Conservation (phyloP, 2,329 filamentous ascomycete genomes). For the Trichoderma pleuroti region DNA sequence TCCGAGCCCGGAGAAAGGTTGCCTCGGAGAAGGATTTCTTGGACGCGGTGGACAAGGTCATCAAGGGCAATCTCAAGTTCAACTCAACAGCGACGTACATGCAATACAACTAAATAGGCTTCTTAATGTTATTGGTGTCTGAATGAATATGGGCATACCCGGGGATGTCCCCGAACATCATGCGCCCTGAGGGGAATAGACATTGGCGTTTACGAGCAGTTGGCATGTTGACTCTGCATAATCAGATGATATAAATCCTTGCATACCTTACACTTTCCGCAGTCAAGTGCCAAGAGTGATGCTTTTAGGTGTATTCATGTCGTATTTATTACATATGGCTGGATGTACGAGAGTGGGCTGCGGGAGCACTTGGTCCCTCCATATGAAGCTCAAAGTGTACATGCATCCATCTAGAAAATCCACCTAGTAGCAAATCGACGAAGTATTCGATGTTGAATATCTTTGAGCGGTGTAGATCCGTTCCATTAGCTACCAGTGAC, state of each 20-base stretch:
- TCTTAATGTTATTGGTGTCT: slow-evolving; percentile 33
- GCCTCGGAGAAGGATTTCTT: slow-evolving; percentile 99
- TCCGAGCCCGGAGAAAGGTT: slow-evolving; percentile 90
- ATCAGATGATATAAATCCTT: not conserved
- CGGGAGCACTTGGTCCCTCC: not conserved
- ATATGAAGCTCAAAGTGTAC: not conserved
- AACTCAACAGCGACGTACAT: slow-evolving; percentile 97
- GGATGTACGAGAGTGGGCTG: not conserved
- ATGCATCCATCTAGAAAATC: not conserved
- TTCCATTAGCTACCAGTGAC: not conserved
- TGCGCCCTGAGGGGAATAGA: slow-evolving; percentile 20
- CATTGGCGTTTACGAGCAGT: slow-evolving; percentile 15
- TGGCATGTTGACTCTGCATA: not conserved
- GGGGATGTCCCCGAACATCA: slow-evolving; percentile 1
- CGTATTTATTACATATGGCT: not conserved
- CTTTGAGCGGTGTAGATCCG: not conserved
- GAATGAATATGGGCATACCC: slow-evolving; percentile 28
- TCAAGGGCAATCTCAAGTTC: slow-evolving; percentile 99
- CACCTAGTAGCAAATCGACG: not conserved
- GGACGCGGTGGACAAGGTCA: slow-evolving; percentile 97
- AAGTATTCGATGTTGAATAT: too few relatives aligned
- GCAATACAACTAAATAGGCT: slow-evolving; percentile 82
- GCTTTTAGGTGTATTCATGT: not conserved
- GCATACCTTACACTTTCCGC: not conserved
- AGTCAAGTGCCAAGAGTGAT: not conserved